A percentile compares a stretch with the other conserved stretches of the same genome.
Conservation (phyloP, 495 filamentous ascomycete species). For the Venustampulla echinocandica region DNA sequence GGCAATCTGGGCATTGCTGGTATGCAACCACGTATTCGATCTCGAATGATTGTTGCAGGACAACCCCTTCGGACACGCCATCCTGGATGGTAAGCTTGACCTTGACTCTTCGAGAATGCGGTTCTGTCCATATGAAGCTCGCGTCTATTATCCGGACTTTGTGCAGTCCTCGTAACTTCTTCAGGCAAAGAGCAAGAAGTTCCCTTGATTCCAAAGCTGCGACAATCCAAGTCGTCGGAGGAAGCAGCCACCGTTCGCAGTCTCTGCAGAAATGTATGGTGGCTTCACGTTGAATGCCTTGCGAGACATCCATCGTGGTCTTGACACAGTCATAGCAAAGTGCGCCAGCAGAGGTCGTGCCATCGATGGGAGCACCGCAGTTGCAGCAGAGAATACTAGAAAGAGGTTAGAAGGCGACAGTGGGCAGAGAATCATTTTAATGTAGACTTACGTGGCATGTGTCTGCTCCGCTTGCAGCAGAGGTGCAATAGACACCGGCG, state of each 20-base stretch:
- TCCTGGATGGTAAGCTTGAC: slow-evolving; percentile 90
- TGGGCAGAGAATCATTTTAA: slow-evolving; percentile 9
- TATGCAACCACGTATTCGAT: slow-evolving; percentile 82
- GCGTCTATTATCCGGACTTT: slow-evolving; percentile 92
- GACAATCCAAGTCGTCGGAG: slow-evolving; percentile 74
- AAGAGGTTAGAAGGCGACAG: slow-evolving; percentile 8
- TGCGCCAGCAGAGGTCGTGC: slow-evolving; percentile 75
- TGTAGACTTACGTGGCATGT: slow-evolving; percentile 57
- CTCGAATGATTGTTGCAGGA: slow-evolving; percentile 91
- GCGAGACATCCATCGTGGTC: slow-evolving; percentile 84
- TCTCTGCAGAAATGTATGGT: slow-evolving; percentile 78
- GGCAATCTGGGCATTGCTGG: slow-evolving; percentile 86
- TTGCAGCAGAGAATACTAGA: slow-evolving; percentile 86
- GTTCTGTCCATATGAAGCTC: slow-evolving; percentile 96
- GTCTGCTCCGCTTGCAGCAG: slow-evolving; percentile 36
- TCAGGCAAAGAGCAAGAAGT: slow-evolving; percentile 78
- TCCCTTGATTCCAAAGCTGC: slow-evolving; percentile 81
- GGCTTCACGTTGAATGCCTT: slow-evolving; percentile 80
- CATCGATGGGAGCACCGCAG: slow-evolving; percentile 89
- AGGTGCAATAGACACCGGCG: slow-evolving; percentile 46
- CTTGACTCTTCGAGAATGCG: slow-evolving; percentile 81
- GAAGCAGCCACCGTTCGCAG: slow-evolving; percentile 89
- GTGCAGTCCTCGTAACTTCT: slow-evolving; percentile 67
- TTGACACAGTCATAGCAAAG: slow-evolving; percentile 93
- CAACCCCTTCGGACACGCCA: slow-evolving; percentile 57